Percentiles rank a stretch among this genome's conserved stretches.
phyloP scores from a whole-genome alignment of 345 rosid species.

The Pistacia atlantica region DNA sequence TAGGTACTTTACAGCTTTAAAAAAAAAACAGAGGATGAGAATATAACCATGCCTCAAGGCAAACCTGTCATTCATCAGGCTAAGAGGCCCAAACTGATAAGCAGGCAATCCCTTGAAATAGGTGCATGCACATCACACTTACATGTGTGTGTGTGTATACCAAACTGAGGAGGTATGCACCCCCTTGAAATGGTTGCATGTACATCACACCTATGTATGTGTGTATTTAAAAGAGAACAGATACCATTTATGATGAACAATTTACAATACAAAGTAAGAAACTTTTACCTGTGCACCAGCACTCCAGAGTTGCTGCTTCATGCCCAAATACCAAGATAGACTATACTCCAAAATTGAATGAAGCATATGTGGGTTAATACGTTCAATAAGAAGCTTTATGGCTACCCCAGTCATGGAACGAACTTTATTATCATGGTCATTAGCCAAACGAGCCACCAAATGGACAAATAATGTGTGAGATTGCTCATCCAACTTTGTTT shows the following conservation, averaged over 20 bases:
- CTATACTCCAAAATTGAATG: conserved; percentile 46
- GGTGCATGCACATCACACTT: too few species aligned
- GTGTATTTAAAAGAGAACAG: too few species aligned
- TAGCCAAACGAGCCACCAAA: conserved; percentile 65
- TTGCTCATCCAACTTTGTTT: conserved; percentile 57
- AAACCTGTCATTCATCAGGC: too few species aligned
- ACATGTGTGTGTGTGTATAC: too few species aligned
- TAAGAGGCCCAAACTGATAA: too few species aligned
- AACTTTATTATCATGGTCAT: conserved; percentile 61
- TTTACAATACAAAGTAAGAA: neutral
- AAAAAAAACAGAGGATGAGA: too few species aligned
- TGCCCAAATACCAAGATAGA: conserved; percentile 66
- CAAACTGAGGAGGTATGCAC: too few species aligned
- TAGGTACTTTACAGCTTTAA: too few species aligned
- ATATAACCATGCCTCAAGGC: too few species aligned
- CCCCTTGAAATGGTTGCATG: too few species aligned
- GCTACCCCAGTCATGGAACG: conserved; percentile 53
- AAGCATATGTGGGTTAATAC: conserved; percentile 46
- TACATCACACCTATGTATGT: too few species aligned
- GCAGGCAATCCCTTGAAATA: too few species aligned
- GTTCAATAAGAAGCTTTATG: conserved; percentile 59
- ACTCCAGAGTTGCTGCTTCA: conserved; percentile 51
- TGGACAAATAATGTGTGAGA: conserved; percentile 49
- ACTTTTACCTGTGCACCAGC: conserved; percentile 83
- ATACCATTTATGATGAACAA: neutral